These are phyloP conservation scores for Plantago rigida DNA, from an alignment of 305 asterid species.

Conservation along the genomic window DNA sequence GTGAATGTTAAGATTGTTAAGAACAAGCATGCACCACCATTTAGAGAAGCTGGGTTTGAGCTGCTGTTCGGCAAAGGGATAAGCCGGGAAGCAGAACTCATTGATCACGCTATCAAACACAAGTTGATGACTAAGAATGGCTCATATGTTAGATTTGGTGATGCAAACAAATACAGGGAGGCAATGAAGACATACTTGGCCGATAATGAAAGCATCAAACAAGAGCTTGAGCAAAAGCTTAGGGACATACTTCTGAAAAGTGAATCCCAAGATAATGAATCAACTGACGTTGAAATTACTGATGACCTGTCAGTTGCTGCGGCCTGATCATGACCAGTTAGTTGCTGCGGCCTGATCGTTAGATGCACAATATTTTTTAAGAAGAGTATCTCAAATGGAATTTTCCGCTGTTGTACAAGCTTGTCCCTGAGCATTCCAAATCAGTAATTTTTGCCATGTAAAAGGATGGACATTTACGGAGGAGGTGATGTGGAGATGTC, in stretches of 20 bases:
- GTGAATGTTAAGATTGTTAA: slow-evolving; percentile 79
- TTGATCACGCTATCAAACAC: slow-evolving; percentile 68
- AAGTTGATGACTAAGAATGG: slow-evolving; percentile 48
- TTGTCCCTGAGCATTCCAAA: slow-evolving; percentile 1
- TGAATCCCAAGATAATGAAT: slow-evolving; percentile 3
- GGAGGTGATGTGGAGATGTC: neutral
- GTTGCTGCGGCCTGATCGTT: slow-evolving; percentile 13
- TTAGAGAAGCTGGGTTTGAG: slow-evolving; percentile 67
- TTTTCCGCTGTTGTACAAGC: neutral
- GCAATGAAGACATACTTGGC: slow-evolving; percentile 34
- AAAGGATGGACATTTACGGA: neutral
- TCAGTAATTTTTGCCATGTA: neutral
- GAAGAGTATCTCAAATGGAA: slow-evolving; percentile 5
- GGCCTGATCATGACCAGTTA: slow-evolving; percentile 11
- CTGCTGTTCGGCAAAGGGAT: slow-evolving; percentile 89
- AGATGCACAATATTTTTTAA: neutral
- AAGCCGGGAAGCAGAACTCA: slow-evolving; percentile 60
- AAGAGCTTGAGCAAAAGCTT: slow-evolving; percentile 39
- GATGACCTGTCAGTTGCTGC: slow-evolving; percentile 21
- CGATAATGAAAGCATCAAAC: slow-evolving; percentile 35
- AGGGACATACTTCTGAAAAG: slow-evolving; percentile 21
- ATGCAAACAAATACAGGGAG: slow-evolving; percentile 26
- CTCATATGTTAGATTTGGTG: slow-evolving; percentile 32
- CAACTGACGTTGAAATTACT: slow-evolving; percentile 17
- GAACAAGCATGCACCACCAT: slow-evolving; percentile 94